These are phyloP conservation scores for Ceratobasidium theobromae DNA, from an alignment of 1,284 basidiomycete genomes.

Conservation along the genomic window DNA sequence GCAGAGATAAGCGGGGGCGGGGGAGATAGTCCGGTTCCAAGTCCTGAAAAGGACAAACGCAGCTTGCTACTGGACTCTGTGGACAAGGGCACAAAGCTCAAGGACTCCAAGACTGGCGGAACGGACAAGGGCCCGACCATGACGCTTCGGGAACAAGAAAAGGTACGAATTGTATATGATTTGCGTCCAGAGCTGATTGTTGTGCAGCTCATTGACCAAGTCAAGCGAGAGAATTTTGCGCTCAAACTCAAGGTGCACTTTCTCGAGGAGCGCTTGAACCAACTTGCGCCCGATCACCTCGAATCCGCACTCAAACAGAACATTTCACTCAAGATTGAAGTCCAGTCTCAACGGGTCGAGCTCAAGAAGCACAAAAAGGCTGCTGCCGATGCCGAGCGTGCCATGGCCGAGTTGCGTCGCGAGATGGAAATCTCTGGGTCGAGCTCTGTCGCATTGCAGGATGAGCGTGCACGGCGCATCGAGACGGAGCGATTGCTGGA, in stretches of 20 bases:
- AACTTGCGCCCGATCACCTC: conserved; percentile 88
- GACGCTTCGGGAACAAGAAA: conserved; percentile 91
- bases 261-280: conserved; percentile 83
- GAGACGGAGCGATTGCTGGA: conserved; percentile 57
- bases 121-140: conserved; percentile 42
- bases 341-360: conserved; percentile 87
- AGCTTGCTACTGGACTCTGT: conserved; percentile 1
- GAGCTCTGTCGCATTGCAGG: conserved; percentile 55
- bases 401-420: conserved; percentile 12
- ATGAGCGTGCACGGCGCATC: conserved; percentile 60
- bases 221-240: conserved; percentile 95
- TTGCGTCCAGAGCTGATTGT: neutral
- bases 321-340: conserved; percentile 90
- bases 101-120: neutral
- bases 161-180: conserved; percentile 55
- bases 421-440: conserved; percentile 65
- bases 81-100: neutral
- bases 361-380: conserved; percentile 91
- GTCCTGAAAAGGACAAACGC: conserved; percentile 19
- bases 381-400: conserved; percentile 74
- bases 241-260: conserved; percentile 93
- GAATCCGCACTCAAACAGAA: conserved; percentile 91
- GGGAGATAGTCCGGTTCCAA: neutral
- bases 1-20: conserved; percentile 17
- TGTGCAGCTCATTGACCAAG: conserved; percentile 81